Conservation (phyloP, 345 rosid species). For the Eucalyptus urophylla region DNA sequence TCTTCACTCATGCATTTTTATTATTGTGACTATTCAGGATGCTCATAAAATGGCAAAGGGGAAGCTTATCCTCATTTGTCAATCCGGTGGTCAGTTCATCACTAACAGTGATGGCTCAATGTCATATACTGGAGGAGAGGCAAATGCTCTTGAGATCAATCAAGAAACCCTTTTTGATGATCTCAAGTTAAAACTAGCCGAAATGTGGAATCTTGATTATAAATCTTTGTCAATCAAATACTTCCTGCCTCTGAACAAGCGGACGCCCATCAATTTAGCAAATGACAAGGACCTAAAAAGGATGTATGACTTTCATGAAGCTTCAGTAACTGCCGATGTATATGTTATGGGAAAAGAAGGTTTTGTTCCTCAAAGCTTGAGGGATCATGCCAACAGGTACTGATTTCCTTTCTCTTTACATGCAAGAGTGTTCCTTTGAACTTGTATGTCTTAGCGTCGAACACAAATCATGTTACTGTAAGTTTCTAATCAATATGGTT, state of each 20-base stretch:
- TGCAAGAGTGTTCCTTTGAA: not conserved
- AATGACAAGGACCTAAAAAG: constrained; percentile 71
- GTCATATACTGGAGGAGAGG: constrained; percentile 76
- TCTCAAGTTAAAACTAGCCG: constrained; percentile 67
- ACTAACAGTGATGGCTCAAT: constrained; percentile 54
- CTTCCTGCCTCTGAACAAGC: constrained; percentile 74
- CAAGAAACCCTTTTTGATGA: constrained; percentile 53
- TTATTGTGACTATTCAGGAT: not conserved
- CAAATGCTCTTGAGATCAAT: constrained; percentile 65
- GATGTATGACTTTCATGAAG: constrained; percentile 64
- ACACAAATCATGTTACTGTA: not conserved
- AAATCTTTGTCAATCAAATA: constrained; percentile 67
- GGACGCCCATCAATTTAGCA: constrained; percentile 56
- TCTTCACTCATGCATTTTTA: constrained; percentile 6
- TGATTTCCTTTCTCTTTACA: not conserved
- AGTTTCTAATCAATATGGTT: not conserved
- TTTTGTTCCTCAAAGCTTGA: constrained; percentile 22
- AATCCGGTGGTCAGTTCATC: constrained; percentile 64
- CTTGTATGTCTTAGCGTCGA: not conserved
- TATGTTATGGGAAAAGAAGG: constrained; percentile 52
- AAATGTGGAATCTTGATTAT: constrained; percentile 52
- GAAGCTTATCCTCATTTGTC: constrained; percentile 88
- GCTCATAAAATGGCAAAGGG: constrained; percentile 47
- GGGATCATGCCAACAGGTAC: constrained; percentile 33
- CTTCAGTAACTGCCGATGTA: constrained; percentile 70